Base-by-base conservation (phyloP, 23 red algal genomes). In the Gracilariopsis chorda region DNA sequence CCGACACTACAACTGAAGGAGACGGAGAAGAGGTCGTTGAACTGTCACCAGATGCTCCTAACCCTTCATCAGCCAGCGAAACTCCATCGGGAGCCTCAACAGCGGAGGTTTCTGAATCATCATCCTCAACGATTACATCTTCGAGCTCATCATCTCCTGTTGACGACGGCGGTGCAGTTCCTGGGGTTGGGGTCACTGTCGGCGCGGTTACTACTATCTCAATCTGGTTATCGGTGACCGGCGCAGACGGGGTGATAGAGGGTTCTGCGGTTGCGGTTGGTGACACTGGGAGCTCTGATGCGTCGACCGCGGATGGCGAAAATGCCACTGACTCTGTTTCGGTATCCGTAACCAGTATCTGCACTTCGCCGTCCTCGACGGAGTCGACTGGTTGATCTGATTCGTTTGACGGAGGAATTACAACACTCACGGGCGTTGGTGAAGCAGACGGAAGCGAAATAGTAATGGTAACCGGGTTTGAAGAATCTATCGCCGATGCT, bases 51-150 rank as follows among this genome's bases (percentile, higher is more conserved):
- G 63, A 35, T 69, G n/a, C 67, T 45, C 47, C 67, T 23, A 42
- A 8, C 24, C 1, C 28, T 46, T 27, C 16, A 23, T 24, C 40
- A 28, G 20, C 67, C 4, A 73, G 67, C 42, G 67, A 73, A 21
- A 73, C 67, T 25, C 67, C 67, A 73, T 73, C 37, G 17, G 67
- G 67, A 4, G 67, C 67, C 28, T 73, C 67, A 6, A 73, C 40
- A 34, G 3, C 28, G 23, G 67, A 69, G 27, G 34, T 17, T 7
- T 73, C 67, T 27, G 67, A 45, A 28, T 36, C 13, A 6, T 73
- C 67, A 14, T 24, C 20, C 23, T 46, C 67, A 8, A 73, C 9
- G 1, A 73, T 73, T 3, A 73, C 40, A 7, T 45, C 67, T 25
- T 73, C 67, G 42, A 40, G 63, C 36, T 25, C 67, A 41, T 73